Evolutionary conservation across 2,329 filamentous ascomycete genomes (phyloP).

Genomic region (Aspergillus pseudonomiae): DNA sequence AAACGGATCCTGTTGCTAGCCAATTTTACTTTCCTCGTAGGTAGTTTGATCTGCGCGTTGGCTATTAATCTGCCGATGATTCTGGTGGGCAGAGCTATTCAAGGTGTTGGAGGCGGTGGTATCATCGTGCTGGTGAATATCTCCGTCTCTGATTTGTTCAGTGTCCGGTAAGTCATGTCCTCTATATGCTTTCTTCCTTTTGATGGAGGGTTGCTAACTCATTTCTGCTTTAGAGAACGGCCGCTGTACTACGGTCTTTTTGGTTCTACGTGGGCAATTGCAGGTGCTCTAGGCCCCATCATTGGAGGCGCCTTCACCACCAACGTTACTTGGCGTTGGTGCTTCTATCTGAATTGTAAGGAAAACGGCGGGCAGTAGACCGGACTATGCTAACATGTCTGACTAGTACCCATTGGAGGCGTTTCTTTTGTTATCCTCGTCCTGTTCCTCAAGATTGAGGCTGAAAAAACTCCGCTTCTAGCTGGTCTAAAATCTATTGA

Average conservation of each 20-base stretch:
- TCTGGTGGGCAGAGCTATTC: conserved; percentile 62
- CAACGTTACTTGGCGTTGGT: conserved; percentile 63
- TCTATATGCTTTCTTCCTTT: not conserved
- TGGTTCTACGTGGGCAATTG: conserved; percentile 64
- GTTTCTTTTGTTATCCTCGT: conserved; percentile 61
- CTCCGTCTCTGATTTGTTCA: conserved; percentile 65
- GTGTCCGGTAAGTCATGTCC: conserved; percentile 49
- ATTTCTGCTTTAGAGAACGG: conserved; percentile 45
- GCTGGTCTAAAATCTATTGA: conserved; percentile 64
- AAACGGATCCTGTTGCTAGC: conserved; percentile 64
- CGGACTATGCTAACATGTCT: conserved; percentile 13
- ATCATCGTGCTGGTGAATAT: conserved; percentile 67
- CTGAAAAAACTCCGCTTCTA: conserved; percentile 60
- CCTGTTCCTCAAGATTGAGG: conserved; percentile 64
- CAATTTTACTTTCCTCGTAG: conserved; percentile 64
- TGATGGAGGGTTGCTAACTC: conserved; percentile 11
- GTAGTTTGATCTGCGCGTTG: conserved; percentile 63
- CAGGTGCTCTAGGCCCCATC: conserved; percentile 62
- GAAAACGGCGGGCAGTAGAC: not conserved
- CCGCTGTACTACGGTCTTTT: conserved; percentile 66
- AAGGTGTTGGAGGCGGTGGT: conserved; percentile 66
- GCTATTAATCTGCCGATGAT: conserved; percentile 64
- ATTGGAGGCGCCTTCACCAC: conserved; percentile 65
- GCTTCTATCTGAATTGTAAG: conserved; percentile 61
- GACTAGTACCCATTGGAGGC: conserved; percentile 60